Evolutionary conservation across 371 early-diverging fungal species (phyloP).

Genomic region (Lichtheimia ornata): DNA sequence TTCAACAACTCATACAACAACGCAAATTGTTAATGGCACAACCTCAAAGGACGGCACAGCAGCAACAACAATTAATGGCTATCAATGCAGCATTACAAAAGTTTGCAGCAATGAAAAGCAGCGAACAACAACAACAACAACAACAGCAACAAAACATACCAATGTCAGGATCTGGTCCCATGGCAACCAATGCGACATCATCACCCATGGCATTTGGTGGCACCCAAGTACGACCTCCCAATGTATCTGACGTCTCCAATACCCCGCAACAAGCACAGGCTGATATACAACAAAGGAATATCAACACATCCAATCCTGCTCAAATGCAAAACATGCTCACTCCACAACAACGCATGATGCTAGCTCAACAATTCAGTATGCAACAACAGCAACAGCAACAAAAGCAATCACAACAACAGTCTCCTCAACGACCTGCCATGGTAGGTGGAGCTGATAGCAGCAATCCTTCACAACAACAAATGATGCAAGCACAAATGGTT

Average conservation of each 20-base stretch:
- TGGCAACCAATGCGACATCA: slow-evolving; percentile 13
- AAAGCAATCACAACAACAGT: slow-evolving; percentile 24
- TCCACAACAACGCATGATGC: slow-evolving; percentile 19
- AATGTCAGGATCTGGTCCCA: slow-evolving; percentile 9
- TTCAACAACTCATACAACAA: slow-evolving; percentile 15
- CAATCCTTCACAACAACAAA: slow-evolving; percentile 8
- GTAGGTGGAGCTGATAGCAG: background rate
- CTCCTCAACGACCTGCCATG: slow-evolving; percentile 15
- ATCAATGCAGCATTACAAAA: slow-evolving; percentile 18
- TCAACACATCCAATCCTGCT: slow-evolving; percentile 10
- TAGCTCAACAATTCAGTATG: slow-evolving; percentile 7
- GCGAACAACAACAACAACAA: background rate
- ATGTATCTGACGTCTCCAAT: slow-evolving; percentile 7
- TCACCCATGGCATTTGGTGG: slow-evolving; percentile 21
- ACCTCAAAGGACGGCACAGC: slow-evolving; percentile 16
- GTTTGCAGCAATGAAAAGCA: slow-evolving; percentile 8
- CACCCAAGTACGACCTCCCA: slow-evolving; percentile 13
- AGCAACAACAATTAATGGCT: slow-evolving; percentile 34
- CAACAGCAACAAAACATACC: background rate
- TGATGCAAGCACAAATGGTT: slow-evolving; percentile 17
- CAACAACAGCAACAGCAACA: slow-evolving; percentile 29
- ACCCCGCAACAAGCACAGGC: slow-evolving; percentile 12
- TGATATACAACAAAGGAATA: slow-evolving; percentile 7
- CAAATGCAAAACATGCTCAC: slow-evolving; percentile 12
- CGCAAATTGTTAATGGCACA: slow-evolving; percentile 1